These are phyloP conservation scores for Pisolithus orientalis DNA, from an alignment of 768 basidiomycete genomes.

Conservation along the genomic window DNA sequence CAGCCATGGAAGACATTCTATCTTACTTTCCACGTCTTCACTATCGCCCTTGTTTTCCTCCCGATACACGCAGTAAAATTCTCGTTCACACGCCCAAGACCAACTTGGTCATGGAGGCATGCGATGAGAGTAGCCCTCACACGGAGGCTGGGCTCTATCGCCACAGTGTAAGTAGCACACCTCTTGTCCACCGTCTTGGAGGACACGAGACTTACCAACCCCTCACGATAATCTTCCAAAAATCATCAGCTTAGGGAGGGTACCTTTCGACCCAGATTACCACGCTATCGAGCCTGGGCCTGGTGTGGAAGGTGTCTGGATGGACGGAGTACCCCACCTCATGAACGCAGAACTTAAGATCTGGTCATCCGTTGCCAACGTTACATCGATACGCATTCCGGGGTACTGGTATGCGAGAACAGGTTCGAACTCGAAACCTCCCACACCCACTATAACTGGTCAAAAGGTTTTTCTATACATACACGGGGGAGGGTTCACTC, in stretches of 20 bases:
- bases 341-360: constrained; percentile 20
- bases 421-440: constrained; percentile 1
- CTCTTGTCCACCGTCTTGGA: background rate
- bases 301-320: constrained; percentile 18
- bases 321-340: constrained; percentile 19
- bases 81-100: background rate
- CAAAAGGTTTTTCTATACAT: background rate
- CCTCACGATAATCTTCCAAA: background rate
- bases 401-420: constrained; percentile 22
- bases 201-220: background rate
- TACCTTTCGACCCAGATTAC: background rate
- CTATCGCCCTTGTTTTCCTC: background rate
- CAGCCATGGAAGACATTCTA: background rate
- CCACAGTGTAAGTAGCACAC: background rate
- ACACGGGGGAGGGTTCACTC: constrained; percentile 2
- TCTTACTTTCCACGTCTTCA: background rate
- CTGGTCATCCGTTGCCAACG: constrained; percentile 6
- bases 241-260: background rate
- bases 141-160: background rate
- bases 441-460: background rate
- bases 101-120: background rate
- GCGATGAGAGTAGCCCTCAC: background rate
- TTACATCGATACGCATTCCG: constrained; percentile 17
- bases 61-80: background rate
- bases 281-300: background rate